Base-by-base conservation (phyloP, 2,329 filamentous ascomycete species). In the Colletotrichum nymphaeae region DNA sequence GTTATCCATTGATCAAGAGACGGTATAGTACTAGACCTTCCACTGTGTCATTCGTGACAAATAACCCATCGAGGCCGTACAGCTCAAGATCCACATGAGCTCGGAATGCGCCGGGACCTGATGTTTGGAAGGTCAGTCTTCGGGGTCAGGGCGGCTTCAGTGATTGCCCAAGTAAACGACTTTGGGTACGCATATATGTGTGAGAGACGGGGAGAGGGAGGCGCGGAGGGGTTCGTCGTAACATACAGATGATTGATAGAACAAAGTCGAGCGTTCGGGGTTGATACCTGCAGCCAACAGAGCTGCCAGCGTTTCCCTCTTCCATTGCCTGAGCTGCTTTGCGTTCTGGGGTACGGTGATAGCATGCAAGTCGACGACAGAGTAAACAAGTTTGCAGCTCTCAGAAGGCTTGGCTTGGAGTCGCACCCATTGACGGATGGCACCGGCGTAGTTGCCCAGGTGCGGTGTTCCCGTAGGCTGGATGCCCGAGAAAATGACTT, bases 21-120 rank as follows among this genome's bases (percentile, higher is more conserved):
- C 8, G 42, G 22, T 19, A 3, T 14, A 12, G 16, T 46, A 28
- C 75, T 79, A 63, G 72, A 94, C 95, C 91, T 99, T 99, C 95
- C 97, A 99, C 83, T 98, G 97, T 32, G 97, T 98, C 97, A 99
- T 99, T n/a, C 97, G 89, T 11, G 93, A 93, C n/a, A 99, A 86
- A 83, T 98, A 97, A 52, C 97, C 97, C 83, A 97, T 95, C 5
- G 94, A 96, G 28, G 97, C 94, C 65, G 94, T 93, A 76, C 95
- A 98, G 80, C 94, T 96, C 74, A 99, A 85, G 79, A 98, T 95
- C 97, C 97, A 99, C 94, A 98, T 97, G 75, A 99, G 88, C 83
- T 98, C 95, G 4, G 93, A 86, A 84, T 98, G 97, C 59, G 92
- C 92, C 22, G 91, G 87, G 2, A 95, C 92, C 91, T 94, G 59